Conservation (phyloP, 2,329 filamentous ascomycete species). For the Fusarium sp. region DNA sequence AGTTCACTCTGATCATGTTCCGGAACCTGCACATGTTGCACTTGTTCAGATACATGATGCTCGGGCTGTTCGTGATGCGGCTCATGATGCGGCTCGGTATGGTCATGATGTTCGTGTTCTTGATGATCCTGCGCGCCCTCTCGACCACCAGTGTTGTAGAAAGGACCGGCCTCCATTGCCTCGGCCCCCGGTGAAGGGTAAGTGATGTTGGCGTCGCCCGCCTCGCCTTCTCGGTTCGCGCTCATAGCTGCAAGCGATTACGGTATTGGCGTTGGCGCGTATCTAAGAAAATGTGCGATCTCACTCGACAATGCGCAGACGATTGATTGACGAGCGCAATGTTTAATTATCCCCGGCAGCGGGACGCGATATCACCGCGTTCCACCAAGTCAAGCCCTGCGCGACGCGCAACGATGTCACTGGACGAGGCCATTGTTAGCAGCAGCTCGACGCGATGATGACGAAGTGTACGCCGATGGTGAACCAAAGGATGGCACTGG, state of each 20-base stretch:
- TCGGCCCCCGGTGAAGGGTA: conserved; percentile 62
- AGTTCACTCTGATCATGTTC: conserved; percentile 49
- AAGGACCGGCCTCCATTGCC: conserved; percentile 55
- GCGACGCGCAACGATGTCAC: conserved; percentile 45
- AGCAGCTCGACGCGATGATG: conserved; percentile 38
- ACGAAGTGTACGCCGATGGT: conserved; percentile 30
- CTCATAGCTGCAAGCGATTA: conserved; percentile 44
- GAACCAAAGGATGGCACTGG: conserved; percentile 28
- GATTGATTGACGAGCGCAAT: conserved; percentile 7
- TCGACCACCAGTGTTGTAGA: conserved; percentile 56
- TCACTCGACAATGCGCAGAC: conserved; percentile 21
- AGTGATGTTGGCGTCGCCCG: conserved; percentile 53
- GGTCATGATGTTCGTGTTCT: conserved; percentile 43
- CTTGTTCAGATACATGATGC: conserved; percentile 47
- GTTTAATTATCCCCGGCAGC: conserved; percentile 23
- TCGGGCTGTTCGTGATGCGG: conserved; percentile 37
- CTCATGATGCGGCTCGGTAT: conserved; percentile 39
- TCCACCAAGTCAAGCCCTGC: conserved; percentile 25
- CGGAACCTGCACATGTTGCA: conserved; percentile 45
- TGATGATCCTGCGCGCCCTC: conserved; percentile 50
- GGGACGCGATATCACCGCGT: conserved; percentile 38
- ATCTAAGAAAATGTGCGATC: conserved; percentile 14
- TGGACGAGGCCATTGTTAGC: conserved; percentile 45
- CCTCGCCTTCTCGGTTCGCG: conserved; percentile 50
- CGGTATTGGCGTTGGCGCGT: conserved; percentile 13